Evolutionary conservation across 140 eudicot species (phyloP), one percentile per base, ranked within the genome.

Genomic region (Ambrosia hybrid): DNA sequence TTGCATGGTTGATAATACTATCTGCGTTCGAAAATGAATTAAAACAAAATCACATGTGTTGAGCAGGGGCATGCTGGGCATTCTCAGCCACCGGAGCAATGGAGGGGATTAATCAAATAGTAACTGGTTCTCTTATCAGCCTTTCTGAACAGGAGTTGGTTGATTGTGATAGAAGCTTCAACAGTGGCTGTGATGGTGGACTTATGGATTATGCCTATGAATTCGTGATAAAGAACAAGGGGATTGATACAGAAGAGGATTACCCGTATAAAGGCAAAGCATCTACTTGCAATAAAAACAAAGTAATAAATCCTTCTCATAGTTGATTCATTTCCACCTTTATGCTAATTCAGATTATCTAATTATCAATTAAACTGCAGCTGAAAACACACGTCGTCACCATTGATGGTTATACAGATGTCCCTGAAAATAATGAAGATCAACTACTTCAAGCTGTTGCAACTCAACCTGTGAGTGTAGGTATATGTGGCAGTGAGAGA

Each of bases 51-150:
- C 17, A 68, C 6, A 15, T 76, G 57, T 72, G 4, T 78, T 69
- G 26, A 71, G 13, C 83, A 95, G 99, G 99, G 71, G 97, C 99
- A 17, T 95, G 99, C 68, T 95, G 99, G 99, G 68, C 99, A 51
- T 95, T 95, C 82, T 91, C 99, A 65, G 96, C 99, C 60, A 95
- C 99, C 4, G 97, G 97, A 56, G 97, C 97, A 58, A 85, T 91
- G 41, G 99, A 95, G 81, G 97, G 97, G 9, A 88, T 95, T 13
- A 95, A 95, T 80, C 76, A 95, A 83, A 91, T 95, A 37, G 85
- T 73, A n/a, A 91, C 97, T 0, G 96, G 97, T 37, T 88, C 97
- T 51, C 97, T 95, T 55, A 68, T 87, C 63, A 95, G 99, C 68
- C 86, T 95, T 13, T 95, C 99, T 51, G 97, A 95, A 78, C 99